These are phyloP conservation scores for Parmelia sp. DNA, from an alignment of 495 filamentous ascomycete species.

Conservation along the genomic window DNA sequence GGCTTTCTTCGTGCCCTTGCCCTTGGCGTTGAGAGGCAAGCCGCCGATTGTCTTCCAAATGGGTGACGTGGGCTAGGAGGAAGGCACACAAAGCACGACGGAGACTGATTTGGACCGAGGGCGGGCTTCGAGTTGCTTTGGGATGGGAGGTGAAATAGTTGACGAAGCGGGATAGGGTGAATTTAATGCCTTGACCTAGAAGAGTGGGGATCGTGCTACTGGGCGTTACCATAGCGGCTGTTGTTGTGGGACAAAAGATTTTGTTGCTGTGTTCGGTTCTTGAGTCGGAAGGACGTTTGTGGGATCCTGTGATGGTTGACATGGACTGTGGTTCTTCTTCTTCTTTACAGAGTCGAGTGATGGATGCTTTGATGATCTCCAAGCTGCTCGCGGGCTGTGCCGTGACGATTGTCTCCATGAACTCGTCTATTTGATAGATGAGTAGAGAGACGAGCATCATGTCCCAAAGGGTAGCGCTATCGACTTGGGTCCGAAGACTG, in stretches of 20 bases:
- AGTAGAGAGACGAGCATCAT: conserved; percentile 39
- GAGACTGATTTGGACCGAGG: too few relatives aligned
- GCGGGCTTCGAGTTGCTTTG: neutral
- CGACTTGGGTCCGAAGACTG: neutral
- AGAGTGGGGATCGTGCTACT: neutral
- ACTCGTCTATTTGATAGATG: conserved; percentile 40
- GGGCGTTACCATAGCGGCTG: too few relatives aligned
- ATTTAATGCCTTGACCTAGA: neutral
- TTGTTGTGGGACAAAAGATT: neutral
- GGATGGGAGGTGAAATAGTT: neutral
- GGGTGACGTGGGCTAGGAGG: conserved; percentile 28
- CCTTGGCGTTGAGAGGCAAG: conserved; percentile 2
- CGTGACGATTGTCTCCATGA: conserved; percentile 34
- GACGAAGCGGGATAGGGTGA: neutral
- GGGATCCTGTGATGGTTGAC: neutral
- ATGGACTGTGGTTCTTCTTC: neutral
- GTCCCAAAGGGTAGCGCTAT: conserved; percentile 26
- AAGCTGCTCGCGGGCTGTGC: neutral
- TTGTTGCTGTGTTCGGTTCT: neutral
- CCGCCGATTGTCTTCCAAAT: conserved; percentile 25
- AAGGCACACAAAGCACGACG: conserved; percentile 24
- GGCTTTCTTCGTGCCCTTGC: too few relatives aligned
- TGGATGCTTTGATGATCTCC: neutral
- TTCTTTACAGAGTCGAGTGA: neutral
- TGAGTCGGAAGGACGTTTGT: neutral